A percentile compares a stretch with the other conserved stretches of the same genome.
These are phyloP conservation scores for Pseudognaphalium luteoalbum DNA, from an alignment of 129 eudicot species.

Conservation along the genomic window DNA sequence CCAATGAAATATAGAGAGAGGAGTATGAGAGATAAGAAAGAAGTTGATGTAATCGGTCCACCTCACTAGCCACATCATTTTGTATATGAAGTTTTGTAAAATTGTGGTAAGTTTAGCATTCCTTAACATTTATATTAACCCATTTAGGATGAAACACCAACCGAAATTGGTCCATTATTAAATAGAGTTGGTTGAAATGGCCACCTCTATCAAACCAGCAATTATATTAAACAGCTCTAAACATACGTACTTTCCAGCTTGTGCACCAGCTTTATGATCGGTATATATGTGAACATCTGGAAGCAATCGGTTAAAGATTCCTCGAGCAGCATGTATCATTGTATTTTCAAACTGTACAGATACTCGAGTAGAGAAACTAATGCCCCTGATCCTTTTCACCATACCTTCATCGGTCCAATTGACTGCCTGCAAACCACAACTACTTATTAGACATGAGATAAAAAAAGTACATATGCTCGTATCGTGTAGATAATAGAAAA, in stretches of 20 bases:
- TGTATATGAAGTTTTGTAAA: neutral
- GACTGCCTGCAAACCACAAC: conserved; percentile 56
- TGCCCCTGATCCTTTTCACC: conserved; percentile 92
- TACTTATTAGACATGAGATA: neutral
- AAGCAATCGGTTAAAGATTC: conserved; percentile 81
- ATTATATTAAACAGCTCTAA: neutral
- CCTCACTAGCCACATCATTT: too few species aligned
- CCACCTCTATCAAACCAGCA: conserved; percentile 10
- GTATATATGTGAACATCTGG: conserved; percentile 86
- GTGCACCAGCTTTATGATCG: conserved; percentile 83
- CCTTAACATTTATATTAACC: neutral
- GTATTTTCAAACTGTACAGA: conserved; percentile 88
- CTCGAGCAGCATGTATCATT: conserved; percentile 94
- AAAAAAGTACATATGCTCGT: neutral
- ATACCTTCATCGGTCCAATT: conserved; percentile 90
- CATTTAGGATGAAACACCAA: neutral
- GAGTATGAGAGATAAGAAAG: too few species aligned
- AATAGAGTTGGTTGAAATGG: neutral
- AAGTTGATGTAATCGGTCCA: too few species aligned
- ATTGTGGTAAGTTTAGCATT: neutral
- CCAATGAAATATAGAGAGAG: too few species aligned
- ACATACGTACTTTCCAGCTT: conserved; percentile 79
- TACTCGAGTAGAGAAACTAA: conserved; percentile 78
- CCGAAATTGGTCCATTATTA: neutral
- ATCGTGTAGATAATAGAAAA: neutral